These are phyloP conservation scores for Cordyceps pruinosa DNA, from an alignment of 2,329 filamentous ascomycete species.

Conservation along the genomic window DNA sequence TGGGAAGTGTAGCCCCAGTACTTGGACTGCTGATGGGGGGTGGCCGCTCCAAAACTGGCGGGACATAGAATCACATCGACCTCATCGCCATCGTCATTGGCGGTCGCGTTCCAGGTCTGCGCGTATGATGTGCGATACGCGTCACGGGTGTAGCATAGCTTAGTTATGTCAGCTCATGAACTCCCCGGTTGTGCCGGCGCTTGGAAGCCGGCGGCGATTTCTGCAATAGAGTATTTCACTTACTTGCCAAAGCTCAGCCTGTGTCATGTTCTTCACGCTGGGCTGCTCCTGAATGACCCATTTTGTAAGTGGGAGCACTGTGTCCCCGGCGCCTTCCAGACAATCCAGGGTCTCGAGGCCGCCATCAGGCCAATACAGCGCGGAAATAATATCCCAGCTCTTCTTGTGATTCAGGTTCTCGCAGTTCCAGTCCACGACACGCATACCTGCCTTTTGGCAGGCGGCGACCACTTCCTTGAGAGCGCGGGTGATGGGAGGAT, in stretches of 20 bases:
- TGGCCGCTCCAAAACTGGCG: constrained; percentile 44
- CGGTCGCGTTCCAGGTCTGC: constrained; percentile 31
- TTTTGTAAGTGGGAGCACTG: constrained; percentile 48
- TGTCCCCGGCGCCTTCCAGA: constrained; percentile 49
- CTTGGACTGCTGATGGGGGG: constrained; percentile 34
- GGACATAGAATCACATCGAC: constrained; percentile 60
- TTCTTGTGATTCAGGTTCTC: constrained; percentile 44
- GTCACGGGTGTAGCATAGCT: constrained; percentile 32
- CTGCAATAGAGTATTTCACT: constrained; percentile 2
- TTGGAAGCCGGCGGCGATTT: too few species aligned
- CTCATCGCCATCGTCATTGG: constrained; percentile 18
- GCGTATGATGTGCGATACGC: constrained; percentile 32
- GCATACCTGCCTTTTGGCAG: constrained; percentile 41
- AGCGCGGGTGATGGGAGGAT: constrained; percentile 52
- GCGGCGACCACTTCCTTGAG: constrained; percentile 46
- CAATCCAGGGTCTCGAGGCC: constrained; percentile 44
- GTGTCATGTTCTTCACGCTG: constrained; percentile 33
- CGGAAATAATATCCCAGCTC: constrained; percentile 37
- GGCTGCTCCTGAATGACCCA: constrained; percentile 51
- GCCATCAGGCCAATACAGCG: constrained; percentile 54
- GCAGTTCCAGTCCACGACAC: constrained; percentile 48
- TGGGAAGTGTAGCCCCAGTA: constrained; percentile 61
- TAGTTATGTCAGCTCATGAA: not conserved
- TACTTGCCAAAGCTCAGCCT: constrained; percentile 35
- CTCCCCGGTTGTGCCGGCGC: not conserved